These are phyloP conservation scores for Metarhizium guizhouense DNA, from an alignment of 2,329 filamentous ascomycete genomes.

Conservation along the genomic window DNA sequence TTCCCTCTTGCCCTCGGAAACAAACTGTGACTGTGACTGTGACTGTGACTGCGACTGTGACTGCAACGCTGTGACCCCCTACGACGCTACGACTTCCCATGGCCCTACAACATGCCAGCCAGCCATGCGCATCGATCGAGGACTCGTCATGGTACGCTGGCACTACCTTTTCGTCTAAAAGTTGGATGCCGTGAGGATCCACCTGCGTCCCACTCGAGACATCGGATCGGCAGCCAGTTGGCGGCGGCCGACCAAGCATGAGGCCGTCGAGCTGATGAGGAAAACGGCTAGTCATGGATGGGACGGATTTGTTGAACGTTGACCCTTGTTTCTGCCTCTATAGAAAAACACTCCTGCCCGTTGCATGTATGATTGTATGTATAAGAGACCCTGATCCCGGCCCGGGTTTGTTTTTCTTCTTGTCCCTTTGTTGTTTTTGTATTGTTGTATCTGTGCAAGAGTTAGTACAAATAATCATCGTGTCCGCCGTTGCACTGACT, in stretches of 20 bases:
- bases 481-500: too few species aligned
- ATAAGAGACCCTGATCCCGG: background rate
- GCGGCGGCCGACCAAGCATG: background rate
- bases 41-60: background rate
- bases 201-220: background rate
- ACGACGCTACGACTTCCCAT: too few species aligned
- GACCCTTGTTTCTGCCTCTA: background rate
- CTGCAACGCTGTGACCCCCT: background rate
- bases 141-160: background rate
- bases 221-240: constrained; percentile 4
- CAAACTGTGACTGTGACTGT: too few species aligned
- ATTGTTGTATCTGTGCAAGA: background rate
- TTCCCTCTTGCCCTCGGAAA: too few species aligned
- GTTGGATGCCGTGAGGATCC: background rate
- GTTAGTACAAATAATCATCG: too few species aligned
- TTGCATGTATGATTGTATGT: background rate
- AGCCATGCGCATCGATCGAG: too few species aligned
- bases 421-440: background rate
- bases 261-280: background rate
- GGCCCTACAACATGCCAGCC: too few species aligned
- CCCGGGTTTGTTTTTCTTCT: background rate
- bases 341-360: background rate
- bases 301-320: background rate
- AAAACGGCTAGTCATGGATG: background rate
- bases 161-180: background rate